Evolutionary conservation across 148 eudicot species (phyloP), one percentile per base, ranked within the genome.

Genomic region (Cornus florida): DNA sequence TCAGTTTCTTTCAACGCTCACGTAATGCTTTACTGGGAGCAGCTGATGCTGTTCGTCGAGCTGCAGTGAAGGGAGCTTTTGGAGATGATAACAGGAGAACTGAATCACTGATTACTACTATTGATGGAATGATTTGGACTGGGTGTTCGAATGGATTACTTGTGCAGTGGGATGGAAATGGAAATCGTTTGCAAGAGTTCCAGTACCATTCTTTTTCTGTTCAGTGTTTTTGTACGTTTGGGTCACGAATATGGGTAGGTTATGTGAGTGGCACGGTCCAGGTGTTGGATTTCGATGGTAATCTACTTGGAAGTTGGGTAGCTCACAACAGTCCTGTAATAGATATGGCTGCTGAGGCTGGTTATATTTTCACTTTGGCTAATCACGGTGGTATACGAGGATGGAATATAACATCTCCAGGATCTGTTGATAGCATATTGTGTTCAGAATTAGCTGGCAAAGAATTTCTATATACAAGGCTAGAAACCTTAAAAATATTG

Each of bases 31-130:
- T 96, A 78, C 68, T 96, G 80, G 98, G 98, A 77, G 99, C 99
- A 81, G 99, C 99, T 78, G 99, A 96, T 90, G 99, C 98, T 67
- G 99, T 96, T 72, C 97, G 97, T 71, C 90, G 98, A 75, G 99
- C 84, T 83, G 98, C 99, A 70, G 93, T 82, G 39, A 93, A 91
- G 84, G 98, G 99, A 81, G 90, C 91, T 57, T 83, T 81, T 80
- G 97, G 95, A 71, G 99, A 93, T 77, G 99, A 95, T 82, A 83
- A 77, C 67, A 88, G 90, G 16, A 86, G 93, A 82, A 96, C 89
- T 68, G 98, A 93, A 90, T 92, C 94, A 69, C 78, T 93, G 76
- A 83, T 91, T 64, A 75, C 82, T 10, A 86, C 93, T 43, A 69
- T 86, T 9, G 97, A 96, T 82, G 95, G 99, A 78, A 87, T 85